phyloP scores from a whole-genome alignment of 2,329 filamentous ascomycete species.

The Arthrobotrys musiformis region DNA sequence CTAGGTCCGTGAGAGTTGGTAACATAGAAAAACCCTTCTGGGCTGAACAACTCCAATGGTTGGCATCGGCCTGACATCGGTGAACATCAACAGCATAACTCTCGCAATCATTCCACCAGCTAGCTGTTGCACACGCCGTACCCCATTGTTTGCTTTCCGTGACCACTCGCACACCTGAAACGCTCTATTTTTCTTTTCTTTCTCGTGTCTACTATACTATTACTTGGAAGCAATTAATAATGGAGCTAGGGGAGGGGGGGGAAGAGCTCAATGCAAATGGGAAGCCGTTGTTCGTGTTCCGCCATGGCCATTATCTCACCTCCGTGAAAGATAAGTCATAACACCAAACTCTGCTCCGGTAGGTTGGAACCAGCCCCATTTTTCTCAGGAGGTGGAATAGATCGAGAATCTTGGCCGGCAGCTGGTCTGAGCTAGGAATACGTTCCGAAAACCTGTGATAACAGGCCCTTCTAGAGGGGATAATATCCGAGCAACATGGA shows the following conservation, averaged over 20 bases:
- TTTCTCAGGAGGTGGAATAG: slow-evolving; percentile 53
- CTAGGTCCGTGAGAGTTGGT: slow-evolving; percentile 30
- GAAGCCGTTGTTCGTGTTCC: slow-evolving; percentile 22
- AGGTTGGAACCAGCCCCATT: slow-evolving; percentile 47
- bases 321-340: slow-evolving; percentile 50
- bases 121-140: slow-evolving; percentile 3
- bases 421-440: slow-evolving; percentile 55
- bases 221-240: slow-evolving; percentile 24
- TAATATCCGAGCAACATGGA: slow-evolving; percentile 50
- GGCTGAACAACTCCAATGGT: slow-evolving; percentile 31
- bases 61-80: slow-evolving; percentile 8
- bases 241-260: slow-evolving; percentile 19
- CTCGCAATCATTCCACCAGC: slow-evolving; percentile 14
- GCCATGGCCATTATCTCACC: slow-evolving; percentile 38
- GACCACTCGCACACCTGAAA: slow-evolving; percentile 55
- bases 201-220: slow-evolving; percentile 28
- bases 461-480: slow-evolving; percentile 28
- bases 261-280: slow-evolving; percentile 50
- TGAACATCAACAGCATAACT: slow-evolving; percentile 21
- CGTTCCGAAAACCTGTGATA: slow-evolving; percentile 50
- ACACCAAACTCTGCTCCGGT: slow-evolving; percentile 29
- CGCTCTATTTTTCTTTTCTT: slow-evolving; percentile 38
- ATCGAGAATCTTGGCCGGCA: slow-evolving; percentile 55
- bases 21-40: not conserved
- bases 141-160: slow-evolving; percentile 19